A percentile compares a stretch with the other conserved stretches of the same genome.
phyloP scores from a whole-genome alignment of 1,139 yeast genomes.

The Yamadazyma dushanensis region DNA sequence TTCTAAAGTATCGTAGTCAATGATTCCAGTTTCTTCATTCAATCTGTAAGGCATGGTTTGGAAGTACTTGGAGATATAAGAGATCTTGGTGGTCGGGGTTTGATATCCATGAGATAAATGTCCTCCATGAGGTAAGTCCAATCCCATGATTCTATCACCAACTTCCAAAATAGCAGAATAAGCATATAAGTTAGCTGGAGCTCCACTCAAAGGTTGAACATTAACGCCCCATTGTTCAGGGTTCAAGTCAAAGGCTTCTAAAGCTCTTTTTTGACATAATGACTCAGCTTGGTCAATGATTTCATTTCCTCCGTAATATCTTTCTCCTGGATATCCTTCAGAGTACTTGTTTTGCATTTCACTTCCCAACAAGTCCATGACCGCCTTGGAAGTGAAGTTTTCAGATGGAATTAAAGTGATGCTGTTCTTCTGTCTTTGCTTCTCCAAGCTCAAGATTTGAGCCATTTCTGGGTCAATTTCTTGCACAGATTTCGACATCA shows the following conservation, averaged over 20 bases:
- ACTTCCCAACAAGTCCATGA: constrained; percentile 89
- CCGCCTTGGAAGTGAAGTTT: constrained; percentile 92
- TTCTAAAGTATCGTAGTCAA: constrained; percentile 88
- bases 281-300: constrained; percentile 88
- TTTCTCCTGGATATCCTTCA: constrained; percentile 98
- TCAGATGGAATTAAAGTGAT: constrained; percentile 92
- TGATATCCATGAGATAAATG: constrained; percentile 97
- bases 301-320: constrained; percentile 97
- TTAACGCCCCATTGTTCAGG: constrained; percentile 92
- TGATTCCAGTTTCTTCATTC: constrained; percentile 79
- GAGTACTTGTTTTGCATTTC: constrained; percentile 98
- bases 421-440: constrained; percentile 81
- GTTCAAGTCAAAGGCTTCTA: constrained; percentile 76
- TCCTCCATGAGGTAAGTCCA: constrained; percentile 96
- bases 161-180: constrained; percentile 90
- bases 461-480: constrained; percentile 88
- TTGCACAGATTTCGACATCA: constrained; percentile 63
- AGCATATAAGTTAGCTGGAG: constrained; percentile 93
- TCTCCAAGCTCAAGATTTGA: constrained; percentile 69
- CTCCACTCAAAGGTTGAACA: constrained; percentile 91
- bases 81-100: constrained; percentile 82
- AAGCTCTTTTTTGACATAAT: constrained; percentile 88
- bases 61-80: constrained; percentile 88
- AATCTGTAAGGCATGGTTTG: constrained; percentile 97
- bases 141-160: constrained; percentile 94